Percentiles rank a stretch among this genome's conserved stretches.
These are phyloP conservation scores for Irpex sp. DNA, from an alignment of 1,284 basidiomycete species.

Conservation along the genomic window DNA sequence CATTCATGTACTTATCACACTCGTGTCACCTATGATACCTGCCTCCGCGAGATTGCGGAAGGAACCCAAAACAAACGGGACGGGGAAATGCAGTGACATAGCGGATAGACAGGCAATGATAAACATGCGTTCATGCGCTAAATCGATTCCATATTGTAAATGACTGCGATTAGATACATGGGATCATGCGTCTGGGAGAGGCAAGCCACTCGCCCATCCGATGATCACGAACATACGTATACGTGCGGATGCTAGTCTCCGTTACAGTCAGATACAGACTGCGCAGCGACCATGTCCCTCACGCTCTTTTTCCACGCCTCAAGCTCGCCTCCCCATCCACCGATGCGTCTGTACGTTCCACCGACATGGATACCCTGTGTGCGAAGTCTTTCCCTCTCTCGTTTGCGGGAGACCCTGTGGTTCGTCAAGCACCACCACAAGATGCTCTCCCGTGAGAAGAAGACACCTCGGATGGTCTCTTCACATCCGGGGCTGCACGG, in stretches of 20 bases:
- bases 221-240: too few relatives aligned
- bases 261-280: neutral
- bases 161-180: neutral
- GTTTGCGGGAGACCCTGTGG: constrained; percentile 32
- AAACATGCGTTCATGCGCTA: neutral
- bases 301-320: constrained; percentile 22
- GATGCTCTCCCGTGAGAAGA: constrained; percentile 52
- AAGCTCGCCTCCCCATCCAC: constrained; percentile 28
- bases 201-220: too few relatives aligned
- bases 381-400: constrained; percentile 12
- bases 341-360: constrained; percentile 24
- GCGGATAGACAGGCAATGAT: neutral
- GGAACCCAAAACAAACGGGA: neutral
- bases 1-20: neutral
- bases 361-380: constrained; percentile 21
- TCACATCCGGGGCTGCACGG: constrained; percentile 53
- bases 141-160: neutral
- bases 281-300: constrained; percentile 12
- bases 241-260: too few relatives aligned
- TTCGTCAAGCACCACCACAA: constrained; percentile 53
- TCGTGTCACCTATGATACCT: neutral
- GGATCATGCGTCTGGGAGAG: too few relatives aligned
- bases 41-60: too few relatives aligned
- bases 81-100: neutral
- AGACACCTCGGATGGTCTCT: constrained; percentile 38